Evolutionary conservation across 805 yeast species (phyloP).

Genomic region (Candida michaelii): DNA sequence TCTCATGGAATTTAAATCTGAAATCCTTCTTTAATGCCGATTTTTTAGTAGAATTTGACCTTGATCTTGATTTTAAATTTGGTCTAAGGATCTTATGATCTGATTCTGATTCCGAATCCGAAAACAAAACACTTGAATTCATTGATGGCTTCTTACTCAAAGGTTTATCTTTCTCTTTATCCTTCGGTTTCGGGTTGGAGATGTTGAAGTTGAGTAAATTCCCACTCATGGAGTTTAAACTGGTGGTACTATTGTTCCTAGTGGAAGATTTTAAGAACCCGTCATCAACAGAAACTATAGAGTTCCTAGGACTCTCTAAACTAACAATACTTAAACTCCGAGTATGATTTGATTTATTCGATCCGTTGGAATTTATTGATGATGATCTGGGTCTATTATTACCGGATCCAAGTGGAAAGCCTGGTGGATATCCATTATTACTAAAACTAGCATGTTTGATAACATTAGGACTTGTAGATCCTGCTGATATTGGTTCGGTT

Average conservation of each 20-base stretch:
- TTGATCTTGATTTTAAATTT: slow-evolving; percentile 15
- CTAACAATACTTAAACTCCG: slow-evolving; percentile 39
- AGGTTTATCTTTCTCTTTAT: neutral
- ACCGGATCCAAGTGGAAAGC: neutral
- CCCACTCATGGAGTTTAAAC: slow-evolving; percentile 16
- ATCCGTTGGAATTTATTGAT: slow-evolving; percentile 31
- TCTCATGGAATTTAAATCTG: slow-evolving; percentile 21
- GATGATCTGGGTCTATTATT: slow-evolving; percentile 28
- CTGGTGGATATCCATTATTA: neutral
- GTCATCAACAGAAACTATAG: slow-evolving; percentile 42
- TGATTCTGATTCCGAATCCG: slow-evolving; percentile 40
- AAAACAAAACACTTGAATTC: slow-evolving; percentile 22
- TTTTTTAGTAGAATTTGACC: slow-evolving; percentile 18
- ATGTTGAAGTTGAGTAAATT: slow-evolving; percentile 3
- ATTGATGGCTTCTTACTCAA: neutral
- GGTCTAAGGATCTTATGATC: slow-evolving; percentile 18
- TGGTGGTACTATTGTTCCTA: slow-evolving; percentile 34
- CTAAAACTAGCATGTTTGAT: slow-evolving; percentile 3
- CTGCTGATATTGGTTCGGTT: slow-evolving; percentile 12
- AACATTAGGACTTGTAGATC: slow-evolving; percentile 12
- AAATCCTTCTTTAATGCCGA: slow-evolving; percentile 22
- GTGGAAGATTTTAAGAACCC: slow-evolving; percentile 23
- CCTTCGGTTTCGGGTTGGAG: slow-evolving; percentile 2
- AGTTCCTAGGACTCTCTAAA: slow-evolving; percentile 41
- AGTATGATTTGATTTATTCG: slow-evolving; percentile 22